Base-by-base conservation (phyloP, 2,329 filamentous ascomycete genomes). In the Botrytis pseudocinerea region DNA sequence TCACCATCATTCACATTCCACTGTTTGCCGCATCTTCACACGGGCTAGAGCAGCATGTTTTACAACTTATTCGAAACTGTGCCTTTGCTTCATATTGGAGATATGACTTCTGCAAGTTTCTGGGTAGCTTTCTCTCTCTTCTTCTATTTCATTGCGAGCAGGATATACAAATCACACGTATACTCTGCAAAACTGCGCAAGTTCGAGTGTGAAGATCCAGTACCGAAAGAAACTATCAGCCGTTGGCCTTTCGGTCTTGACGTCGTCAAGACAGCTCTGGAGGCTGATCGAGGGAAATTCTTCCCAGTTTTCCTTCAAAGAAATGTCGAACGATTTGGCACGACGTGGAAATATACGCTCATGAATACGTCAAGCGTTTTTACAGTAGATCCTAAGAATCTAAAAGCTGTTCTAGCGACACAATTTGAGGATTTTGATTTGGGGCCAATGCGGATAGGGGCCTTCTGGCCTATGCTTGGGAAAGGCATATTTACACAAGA, bases 371-470 rank as follows among this genome's bases (percentile, higher is more conserved):
- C 64, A 10, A 9, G 18, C 22, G 9, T 57, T 28, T 28, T 57
- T 57, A 42, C 48, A 22, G 46, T 57, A 28, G 87, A 89, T 42
- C 82, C 83, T 1, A 83, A 86, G 60, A 90, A 90, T 76, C 75
- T 90, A 63, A 88, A 89, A 78, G 82, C 87, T 0, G 81, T 89
- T 5, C 82, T 90, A 14, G 83, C 85, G 4, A 84, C 83, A 0
- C 81, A 84, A 32, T 88, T 89, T 76, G 84, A 86, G 57, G 85
- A 88, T 73, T 91, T 85, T 81, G 81, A 79, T 20, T 18, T 65
- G 12, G 28, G 42, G 12, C 10, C 7, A 35, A 6, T 71, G 6
- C 18, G 70, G 44, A 18, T 6, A 40, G 28, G 25, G 25, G 32
- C 42, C n/a, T 64, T 64, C 48, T 40, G 42, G 66, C 73, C 73